Percentiles rank a stretch among this genome's conserved stretches.
Evolutionary conservation across 108 stramenopile genomes (phyloP).

Genomic region (Cyclostephanos tholiformis): DNA sequence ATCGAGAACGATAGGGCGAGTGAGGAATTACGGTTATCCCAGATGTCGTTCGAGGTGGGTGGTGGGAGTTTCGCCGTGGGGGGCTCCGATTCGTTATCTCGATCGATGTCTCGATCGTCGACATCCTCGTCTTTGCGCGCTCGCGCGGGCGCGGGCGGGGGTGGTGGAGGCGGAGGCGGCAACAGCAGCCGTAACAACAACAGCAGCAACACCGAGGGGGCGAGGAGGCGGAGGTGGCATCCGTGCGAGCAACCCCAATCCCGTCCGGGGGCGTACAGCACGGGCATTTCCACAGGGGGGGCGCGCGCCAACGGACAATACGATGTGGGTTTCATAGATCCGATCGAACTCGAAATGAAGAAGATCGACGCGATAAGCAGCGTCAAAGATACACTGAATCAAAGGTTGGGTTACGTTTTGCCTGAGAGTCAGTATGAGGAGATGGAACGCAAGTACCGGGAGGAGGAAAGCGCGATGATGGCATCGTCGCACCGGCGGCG

Average conservation of each 20-base stretch:
- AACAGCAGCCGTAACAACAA: background rate
- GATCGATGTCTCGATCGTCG: background rate
- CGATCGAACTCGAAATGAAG: slow-evolving; percentile 7
- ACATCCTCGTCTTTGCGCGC: background rate
- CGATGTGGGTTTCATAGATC: slow-evolving; percentile 8
- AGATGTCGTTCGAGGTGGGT: too few species aligned
- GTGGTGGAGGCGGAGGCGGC: background rate
- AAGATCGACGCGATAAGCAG: slow-evolving; percentile 20
- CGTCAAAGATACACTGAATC: slow-evolving; percentile 19
- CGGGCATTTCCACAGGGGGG: background rate
- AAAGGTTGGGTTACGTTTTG: slow-evolving; percentile 12
- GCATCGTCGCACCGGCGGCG: slow-evolving; percentile 3
- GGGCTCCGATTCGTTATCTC: too few species aligned
- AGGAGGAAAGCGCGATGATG: slow-evolving; percentile 18
- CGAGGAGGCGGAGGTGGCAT: slow-evolving; percentile 1
- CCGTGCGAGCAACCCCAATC: background rate
- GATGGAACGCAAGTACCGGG: slow-evolving; percentile 22
- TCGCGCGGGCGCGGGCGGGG: background rate
- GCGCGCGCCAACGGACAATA: background rate
- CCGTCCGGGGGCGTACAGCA: background rate
- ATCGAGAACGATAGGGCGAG: background rate
- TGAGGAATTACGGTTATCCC: background rate
- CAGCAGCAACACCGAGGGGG: background rate
- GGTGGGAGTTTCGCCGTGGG: too few species aligned
- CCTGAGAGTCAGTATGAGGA: slow-evolving; percentile 13